These are phyloP conservation scores for Fusarium pseudonygamai DNA, from an alignment of 2,329 filamentous ascomycete genomes.

Conservation along the genomic window DNA sequence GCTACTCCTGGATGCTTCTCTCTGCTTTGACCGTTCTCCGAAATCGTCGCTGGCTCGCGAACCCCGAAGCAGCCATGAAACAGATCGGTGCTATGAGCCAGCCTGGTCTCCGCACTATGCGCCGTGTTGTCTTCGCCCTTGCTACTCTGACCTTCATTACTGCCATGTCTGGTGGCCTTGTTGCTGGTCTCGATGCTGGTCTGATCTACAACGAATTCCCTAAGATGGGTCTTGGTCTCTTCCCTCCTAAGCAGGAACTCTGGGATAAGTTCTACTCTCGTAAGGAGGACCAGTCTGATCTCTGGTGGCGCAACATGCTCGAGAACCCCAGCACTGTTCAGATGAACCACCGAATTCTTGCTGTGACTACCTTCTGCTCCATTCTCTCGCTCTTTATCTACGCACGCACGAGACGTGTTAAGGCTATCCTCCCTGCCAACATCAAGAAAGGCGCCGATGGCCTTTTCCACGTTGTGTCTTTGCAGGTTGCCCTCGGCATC, in stretches of 20 bases:
- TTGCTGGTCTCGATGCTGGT: slow-evolving; percentile 94
- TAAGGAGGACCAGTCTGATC: slow-evolving; percentile 78
- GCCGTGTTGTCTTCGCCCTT: slow-evolving; percentile 75
- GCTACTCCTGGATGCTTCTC: slow-evolving; percentile 94
- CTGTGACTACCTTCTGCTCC: slow-evolving; percentile 85
- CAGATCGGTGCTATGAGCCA: slow-evolving; percentile 69
- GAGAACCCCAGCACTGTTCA: slow-evolving; percentile 97
- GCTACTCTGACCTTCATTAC: slow-evolving; percentile 84
- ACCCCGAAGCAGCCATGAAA: slow-evolving; percentile 70
- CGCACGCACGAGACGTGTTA: slow-evolving; percentile 71
- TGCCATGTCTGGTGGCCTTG: slow-evolving; percentile 91
- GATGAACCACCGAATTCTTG: slow-evolving; percentile 92
- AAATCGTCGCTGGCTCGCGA: slow-evolving; percentile 74
- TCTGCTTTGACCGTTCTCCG: slow-evolving; percentile 87
- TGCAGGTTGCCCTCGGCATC: slow-evolving; percentile 90
- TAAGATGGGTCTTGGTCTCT: slow-evolving; percentile 86
- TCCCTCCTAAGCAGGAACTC: slow-evolving; percentile 84
- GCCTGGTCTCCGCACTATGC: slow-evolving; percentile 77
- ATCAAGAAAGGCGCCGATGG: slow-evolving; percentile 78
- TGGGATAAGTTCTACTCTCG: slow-evolving; percentile 88
- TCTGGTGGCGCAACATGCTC: slow-evolving; percentile 97
- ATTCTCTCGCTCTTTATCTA: slow-evolving; percentile 85
- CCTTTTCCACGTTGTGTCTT: slow-evolving; percentile 80
- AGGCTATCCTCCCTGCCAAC: slow-evolving; percentile 67
- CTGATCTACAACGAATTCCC: slow-evolving; percentile 99